Percentiles rank a stretch among this genome's conserved stretches.
Conservation (phyloP, 805 yeast genomes). For the Candida takata region DNA sequence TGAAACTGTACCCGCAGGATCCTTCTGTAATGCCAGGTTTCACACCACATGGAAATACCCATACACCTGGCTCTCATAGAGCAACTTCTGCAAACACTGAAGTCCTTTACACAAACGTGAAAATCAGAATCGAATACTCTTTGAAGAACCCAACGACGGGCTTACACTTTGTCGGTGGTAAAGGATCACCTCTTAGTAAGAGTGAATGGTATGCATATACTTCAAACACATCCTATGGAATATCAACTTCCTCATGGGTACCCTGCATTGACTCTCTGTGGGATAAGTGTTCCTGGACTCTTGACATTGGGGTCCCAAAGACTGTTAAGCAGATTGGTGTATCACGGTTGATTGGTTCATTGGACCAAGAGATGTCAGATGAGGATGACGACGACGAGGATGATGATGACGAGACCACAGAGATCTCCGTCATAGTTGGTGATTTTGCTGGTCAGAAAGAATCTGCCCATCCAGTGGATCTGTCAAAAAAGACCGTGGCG, state of each 20-base stretch:
- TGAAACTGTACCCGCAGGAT: constrained; percentile 56
- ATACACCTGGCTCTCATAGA: constrained; percentile 31
- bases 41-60: constrained; percentile 31
- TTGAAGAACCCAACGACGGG: constrained; percentile 67
- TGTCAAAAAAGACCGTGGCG: constrained; percentile 63
- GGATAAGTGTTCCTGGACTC: constrained; percentile 88
- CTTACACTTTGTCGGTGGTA: constrained; percentile 62
- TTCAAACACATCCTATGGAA: constrained; percentile 65
- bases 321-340: constrained; percentile 63
- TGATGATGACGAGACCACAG: constrained; percentile 31
- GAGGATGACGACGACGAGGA: constrained; percentile 27
- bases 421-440: constrained; percentile 61
- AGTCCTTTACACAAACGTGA: constrained; percentile 63
- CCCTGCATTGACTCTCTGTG: constrained; percentile 89
- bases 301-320: constrained; percentile 79
- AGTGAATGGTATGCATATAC: constrained; percentile 82
- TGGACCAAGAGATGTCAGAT: constrained; percentile 12
- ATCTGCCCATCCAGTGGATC: constrained; percentile 67
- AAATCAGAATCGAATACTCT: constrained; percentile 59
- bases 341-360: constrained; percentile 27
- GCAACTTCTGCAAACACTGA: constrained; percentile 25
- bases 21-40: constrained; percentile 27
- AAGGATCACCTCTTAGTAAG: constrained; percentile 32
- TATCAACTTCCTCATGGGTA: constrained; percentile 93
- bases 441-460: constrained; percentile 62